These are phyloP conservation scores for Cucurbita argyrosperma DNA, from an alignment of 306 rosid species.

Conservation along the genomic window DNA sequence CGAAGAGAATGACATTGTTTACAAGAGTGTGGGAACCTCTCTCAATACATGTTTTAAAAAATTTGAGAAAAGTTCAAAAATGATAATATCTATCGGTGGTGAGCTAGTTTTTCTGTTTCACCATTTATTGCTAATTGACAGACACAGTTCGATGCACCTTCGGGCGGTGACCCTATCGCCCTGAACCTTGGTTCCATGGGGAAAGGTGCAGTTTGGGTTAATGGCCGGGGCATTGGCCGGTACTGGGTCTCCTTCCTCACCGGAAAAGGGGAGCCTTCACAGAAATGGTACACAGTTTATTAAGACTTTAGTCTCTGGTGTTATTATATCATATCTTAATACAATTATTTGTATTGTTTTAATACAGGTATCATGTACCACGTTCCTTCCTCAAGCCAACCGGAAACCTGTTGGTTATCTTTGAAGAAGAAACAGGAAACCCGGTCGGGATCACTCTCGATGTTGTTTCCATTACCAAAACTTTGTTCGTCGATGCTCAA, in stretches of 20 bases:
- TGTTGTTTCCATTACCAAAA: conserved; percentile 14
- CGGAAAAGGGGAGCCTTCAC: conserved; percentile 58
- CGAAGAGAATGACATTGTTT: no score
- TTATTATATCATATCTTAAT: background rate
- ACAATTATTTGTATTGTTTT: background rate
- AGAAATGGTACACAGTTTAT: conserved; percentile 39
- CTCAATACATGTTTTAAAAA: no score
- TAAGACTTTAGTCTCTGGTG: background rate
- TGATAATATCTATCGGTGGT: accelerated
- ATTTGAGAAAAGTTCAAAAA: no score
- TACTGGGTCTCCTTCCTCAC: conserved; percentile 78
- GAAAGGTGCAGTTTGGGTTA: conserved; percentile 68
- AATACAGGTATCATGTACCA: conserved; percentile 70
- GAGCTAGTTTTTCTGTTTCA: no score
- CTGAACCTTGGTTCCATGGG: conserved; percentile 85
- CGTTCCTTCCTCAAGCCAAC: conserved; percentile 54
- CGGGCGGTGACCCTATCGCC: conserved; percentile 46
- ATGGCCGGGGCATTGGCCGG: conserved; percentile 68
- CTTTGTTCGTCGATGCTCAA: conserved; percentile 29
- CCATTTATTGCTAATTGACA: conserved; percentile 14
- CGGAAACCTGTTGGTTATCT: conserved; percentile 45
- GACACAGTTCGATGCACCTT: conserved; percentile 62
- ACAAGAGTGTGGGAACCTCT: no score
- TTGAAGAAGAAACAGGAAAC: conserved; percentile 63
- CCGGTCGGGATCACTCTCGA: conserved; percentile 33